phyloP scores from a whole-genome alignment of 140 eudicot genomes.

The Oenanthe javanica region DNA sequence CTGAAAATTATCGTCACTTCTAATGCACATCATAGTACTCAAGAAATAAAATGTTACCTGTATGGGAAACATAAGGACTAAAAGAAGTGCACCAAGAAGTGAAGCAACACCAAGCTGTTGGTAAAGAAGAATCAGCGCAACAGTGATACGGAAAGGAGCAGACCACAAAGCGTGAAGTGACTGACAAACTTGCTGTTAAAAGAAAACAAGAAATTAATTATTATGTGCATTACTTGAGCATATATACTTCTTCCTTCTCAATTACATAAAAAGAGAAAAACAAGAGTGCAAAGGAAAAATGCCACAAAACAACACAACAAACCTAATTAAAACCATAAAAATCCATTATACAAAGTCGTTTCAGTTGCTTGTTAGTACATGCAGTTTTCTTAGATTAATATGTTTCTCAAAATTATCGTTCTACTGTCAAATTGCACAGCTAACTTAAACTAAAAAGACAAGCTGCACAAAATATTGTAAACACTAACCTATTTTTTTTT shows the following conservation, averaged over 20 bases:
- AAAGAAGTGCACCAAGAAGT: slow-evolving; percentile 72
- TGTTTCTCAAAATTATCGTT: background rate
- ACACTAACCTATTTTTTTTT: too few species aligned
- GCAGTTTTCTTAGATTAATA: background rate
- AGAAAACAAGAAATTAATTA: slow-evolving; percentile 1
- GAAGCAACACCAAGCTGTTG: slow-evolving; percentile 86
- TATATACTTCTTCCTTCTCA: background rate
- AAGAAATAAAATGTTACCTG: slow-evolving; percentile 40
- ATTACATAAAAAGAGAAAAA: too few species aligned
- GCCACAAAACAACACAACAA: background rate
- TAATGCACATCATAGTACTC: background rate
- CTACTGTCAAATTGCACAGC: background rate
- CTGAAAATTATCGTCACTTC: background rate
- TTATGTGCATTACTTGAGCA: background rate
- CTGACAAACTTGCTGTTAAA: slow-evolving; percentile 79
- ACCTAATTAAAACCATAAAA: background rate
- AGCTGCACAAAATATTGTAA: too few species aligned
- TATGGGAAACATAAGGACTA: slow-evolving; percentile 70
- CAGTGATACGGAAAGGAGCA: slow-evolving; percentile 77
- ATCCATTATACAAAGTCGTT: background rate
- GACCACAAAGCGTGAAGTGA: slow-evolving; percentile 91
- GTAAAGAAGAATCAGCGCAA: slow-evolving; percentile 84
- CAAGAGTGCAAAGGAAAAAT: background rate
- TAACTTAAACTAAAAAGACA: too few species aligned
- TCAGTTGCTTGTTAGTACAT: background rate